These are phyloP conservation scores for Lachnellula arida DNA, from an alignment of 2,329 filamentous ascomycete species.

Conservation along the genomic window DNA sequence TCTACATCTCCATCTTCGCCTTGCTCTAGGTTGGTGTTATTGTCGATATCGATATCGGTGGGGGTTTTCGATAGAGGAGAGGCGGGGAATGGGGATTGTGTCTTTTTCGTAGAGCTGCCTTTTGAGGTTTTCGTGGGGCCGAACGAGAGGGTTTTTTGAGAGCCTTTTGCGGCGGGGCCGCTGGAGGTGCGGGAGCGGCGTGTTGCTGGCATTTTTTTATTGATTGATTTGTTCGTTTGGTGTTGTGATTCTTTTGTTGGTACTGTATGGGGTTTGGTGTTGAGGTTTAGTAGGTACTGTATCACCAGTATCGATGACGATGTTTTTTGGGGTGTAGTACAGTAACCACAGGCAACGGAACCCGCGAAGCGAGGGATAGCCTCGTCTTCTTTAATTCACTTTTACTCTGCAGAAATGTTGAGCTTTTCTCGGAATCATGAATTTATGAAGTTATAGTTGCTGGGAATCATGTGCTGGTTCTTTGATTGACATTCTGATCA, in stretches of 20 bases:
- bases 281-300: not conserved
- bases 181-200: conserved; percentile 36
- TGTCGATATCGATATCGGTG: not conserved
- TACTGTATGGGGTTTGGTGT: not conserved
- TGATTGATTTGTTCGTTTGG: not conserved
- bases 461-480: no score
- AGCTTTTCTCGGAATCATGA: no score
- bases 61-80: conserved; percentile 6
- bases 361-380: not conserved
- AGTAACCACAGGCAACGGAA: not conserved
- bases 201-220: conserved; percentile 36
- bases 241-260: not conserved
- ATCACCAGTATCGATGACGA: not conserved
- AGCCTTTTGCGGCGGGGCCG: conserved; percentile 36
- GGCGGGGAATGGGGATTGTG: conserved; percentile 3
- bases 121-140: conserved; percentile 56
- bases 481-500: no score
- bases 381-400: no score
- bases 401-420: no score
- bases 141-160: conserved; percentile 59
- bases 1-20: not conserved
- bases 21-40: not conserved
- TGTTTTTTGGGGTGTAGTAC: not conserved
- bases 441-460: no score
- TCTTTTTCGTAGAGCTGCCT: conserved; percentile 33